Evolutionary conservation across 805 yeast species (phyloP).

Genomic region (Myxozyma neotropica): DNA sequence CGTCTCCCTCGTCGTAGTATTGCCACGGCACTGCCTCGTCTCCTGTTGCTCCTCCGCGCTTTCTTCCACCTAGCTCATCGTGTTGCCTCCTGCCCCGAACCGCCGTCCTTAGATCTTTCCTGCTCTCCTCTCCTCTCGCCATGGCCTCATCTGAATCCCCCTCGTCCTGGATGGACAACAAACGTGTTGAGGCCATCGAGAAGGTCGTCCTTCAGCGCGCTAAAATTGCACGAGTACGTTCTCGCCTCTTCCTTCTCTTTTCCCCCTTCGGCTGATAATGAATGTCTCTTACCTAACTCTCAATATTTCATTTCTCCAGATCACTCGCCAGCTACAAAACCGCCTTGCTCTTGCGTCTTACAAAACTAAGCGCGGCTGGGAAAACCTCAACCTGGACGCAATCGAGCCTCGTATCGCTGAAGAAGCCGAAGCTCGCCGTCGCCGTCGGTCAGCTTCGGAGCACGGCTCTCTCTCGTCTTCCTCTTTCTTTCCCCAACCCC

Average conservation of each 20-base stretch:
- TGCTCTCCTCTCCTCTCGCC: neutral
- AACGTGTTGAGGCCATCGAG: constrained; percentile 34
- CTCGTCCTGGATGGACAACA: constrained; percentile 33
- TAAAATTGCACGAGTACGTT: constrained; percentile 45
- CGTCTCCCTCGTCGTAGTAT: too few relatives aligned
- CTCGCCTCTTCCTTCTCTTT: neutral
- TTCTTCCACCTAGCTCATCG: neutral
- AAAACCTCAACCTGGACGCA: constrained; percentile 42
- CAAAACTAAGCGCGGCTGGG: constrained; percentile 48
- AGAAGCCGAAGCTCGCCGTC: constrained; percentile 23
- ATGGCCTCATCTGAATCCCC: constrained; percentile 13
- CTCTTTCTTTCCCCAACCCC: neutral
- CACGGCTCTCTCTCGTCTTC: constrained; percentile 1
- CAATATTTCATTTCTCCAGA: constrained; percentile 22
- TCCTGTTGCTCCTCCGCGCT: neutral
- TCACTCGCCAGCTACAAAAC: constrained; percentile 48
- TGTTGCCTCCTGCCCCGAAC: neutral
- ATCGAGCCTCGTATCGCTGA: constrained; percentile 43
- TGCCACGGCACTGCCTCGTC: too few relatives aligned
- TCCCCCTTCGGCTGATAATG: neutral
- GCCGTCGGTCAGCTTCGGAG: neutral
- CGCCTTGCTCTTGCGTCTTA: constrained; percentile 47
- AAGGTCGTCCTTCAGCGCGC: constrained; percentile 48
- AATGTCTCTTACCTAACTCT: neutral
- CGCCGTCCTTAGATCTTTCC: neutral